Base-by-base conservation (phyloP, 352 stramenopile genomes). In the Phytophthora ramorum region DNA sequence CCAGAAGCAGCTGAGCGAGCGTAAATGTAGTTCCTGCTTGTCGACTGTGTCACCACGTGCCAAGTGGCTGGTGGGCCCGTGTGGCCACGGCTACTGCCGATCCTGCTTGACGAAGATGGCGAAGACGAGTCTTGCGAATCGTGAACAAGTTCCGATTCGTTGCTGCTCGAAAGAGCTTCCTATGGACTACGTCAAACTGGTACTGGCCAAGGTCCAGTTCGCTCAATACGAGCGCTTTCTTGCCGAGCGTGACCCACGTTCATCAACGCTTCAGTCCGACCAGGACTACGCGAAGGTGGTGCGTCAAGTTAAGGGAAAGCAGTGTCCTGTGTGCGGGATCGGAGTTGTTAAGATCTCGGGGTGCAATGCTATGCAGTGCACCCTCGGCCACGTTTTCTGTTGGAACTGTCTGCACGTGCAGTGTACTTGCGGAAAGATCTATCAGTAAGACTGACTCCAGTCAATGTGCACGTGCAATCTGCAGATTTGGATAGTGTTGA, bases 251-350 rank as follows among this genome's bases (percentile, higher is more conserved):
- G 46, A 74, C 38, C 83, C 73, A 52, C 48, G 35, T 0, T 52
- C 20, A 7, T 79, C 66, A 17, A 76, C 63, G 4, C 71, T 90
- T 16, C 51, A 75, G 52, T 82, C 80, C 2, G 83, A 92, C 58
- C 55, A 64, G 41, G 78, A 81, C 26, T 92, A 90, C 49, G 69
- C 72, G 4, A 55, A 61, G 8, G 41, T 80, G 3, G 60, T 92
- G 9, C 49, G 67, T 14, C 30, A 46, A 22, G 47, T 69, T 0
- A 45, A 65, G 8, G 72, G 78, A n/a, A 80, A 87, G 34, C 83
- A 92, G 64, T 91, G 83, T 20, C 81, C 83, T 0, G 40, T 28
- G 16, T 91, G 84, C 44, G 83, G 81, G 41, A 71, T 92, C 16
- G 83, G 83, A 7, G 78, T 91, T 1, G 45, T 87, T 46, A 79